Evolutionary conservation across 306 rosid genomes (phyloP).

Genomic region (Pterocarpus santalinus): DNA sequence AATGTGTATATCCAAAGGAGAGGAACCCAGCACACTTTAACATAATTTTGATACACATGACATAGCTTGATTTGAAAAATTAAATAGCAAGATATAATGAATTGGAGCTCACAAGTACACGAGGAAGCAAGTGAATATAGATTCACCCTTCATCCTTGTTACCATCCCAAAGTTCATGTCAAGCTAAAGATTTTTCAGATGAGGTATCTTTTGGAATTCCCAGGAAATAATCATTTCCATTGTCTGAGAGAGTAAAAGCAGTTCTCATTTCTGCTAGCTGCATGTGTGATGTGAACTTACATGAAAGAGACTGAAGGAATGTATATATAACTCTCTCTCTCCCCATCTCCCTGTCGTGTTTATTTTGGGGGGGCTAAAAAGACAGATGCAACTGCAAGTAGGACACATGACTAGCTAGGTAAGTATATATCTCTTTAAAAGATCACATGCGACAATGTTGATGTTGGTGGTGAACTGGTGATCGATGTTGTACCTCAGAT

Average conservation of each 20-base stretch:
- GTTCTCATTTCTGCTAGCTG: constrained; percentile 37
- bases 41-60: too few relatives aligned
- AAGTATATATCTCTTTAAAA: not conserved
- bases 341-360: not conserved
- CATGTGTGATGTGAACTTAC: constrained; percentile 50
- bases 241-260: constrained; percentile 34
- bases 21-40: too few relatives aligned
- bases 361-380: not conserved
- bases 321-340: not conserved
- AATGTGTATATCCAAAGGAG: not conserved
- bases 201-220: constrained; percentile 39
- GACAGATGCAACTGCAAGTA: constrained; percentile 38
- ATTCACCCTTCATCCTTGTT: not conserved
- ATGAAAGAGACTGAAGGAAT: constrained; percentile 30
- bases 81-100: too few relatives aligned
- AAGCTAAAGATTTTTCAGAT: constrained; percentile 9
- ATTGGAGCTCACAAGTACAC: not conserved
- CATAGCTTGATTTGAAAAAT: too few relatives aligned
- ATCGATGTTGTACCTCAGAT: too few relatives aligned
- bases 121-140: not conserved
- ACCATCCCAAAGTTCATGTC: not conserved
- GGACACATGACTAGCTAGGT: constrained; percentile 15
- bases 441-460: too few relatives aligned
- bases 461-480: too few relatives aligned
- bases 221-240: constrained; percentile 39